These are phyloP conservation scores for Emericellopsis atlantica DNA, from an alignment of 2,329 filamentous ascomycete species.

Conservation along the genomic window DNA sequence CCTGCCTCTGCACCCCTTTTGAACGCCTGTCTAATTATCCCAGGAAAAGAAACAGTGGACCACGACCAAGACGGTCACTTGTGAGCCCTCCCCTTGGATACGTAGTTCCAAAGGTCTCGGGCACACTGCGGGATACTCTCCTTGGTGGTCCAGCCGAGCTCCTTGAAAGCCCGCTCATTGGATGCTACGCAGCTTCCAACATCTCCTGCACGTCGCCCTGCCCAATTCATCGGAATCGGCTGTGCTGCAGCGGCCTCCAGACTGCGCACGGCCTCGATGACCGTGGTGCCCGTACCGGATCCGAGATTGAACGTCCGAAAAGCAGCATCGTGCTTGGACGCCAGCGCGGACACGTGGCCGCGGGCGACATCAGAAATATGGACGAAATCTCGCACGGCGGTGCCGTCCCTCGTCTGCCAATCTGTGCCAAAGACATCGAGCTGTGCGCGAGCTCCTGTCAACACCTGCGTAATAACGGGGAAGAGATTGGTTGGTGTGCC, in stretches of 20 bases:
- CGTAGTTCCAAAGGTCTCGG: constrained; percentile 19
- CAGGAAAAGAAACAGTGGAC: too few relatives aligned
- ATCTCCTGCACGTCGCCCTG: constrained; percentile 26
- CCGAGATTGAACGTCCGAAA: constrained; percentile 33
- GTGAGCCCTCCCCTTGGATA: constrained; percentile 5
- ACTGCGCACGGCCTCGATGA: constrained; percentile 26
- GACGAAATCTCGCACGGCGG: constrained; percentile 55
- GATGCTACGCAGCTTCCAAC: constrained; percentile 29
- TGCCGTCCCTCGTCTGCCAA: constrained; percentile 54
- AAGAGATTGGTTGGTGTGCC: constrained; percentile 51
- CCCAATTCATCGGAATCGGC: constrained; percentile 22
- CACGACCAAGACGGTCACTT: neutral
- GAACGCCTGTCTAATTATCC: too few relatives aligned
- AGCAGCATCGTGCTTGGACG: constrained; percentile 11
- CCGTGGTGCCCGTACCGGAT: constrained; percentile 30
- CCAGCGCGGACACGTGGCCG: constrained; percentile 49
- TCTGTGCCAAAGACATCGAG: constrained; percentile 52
- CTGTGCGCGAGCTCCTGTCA: constrained; percentile 37
- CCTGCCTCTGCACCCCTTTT: too few relatives aligned
- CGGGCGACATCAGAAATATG: constrained; percentile 53
- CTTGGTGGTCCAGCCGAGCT: constrained; percentile 25
- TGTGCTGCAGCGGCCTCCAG: constrained; percentile 21
- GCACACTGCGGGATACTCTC: constrained; percentile 19
- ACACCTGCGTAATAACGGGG: constrained; percentile 48
- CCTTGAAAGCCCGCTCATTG: constrained; percentile 21